phyloP scores from a whole-genome alignment of 495 filamentous ascomycete genomes.

The Neurospora sp. region DNA sequence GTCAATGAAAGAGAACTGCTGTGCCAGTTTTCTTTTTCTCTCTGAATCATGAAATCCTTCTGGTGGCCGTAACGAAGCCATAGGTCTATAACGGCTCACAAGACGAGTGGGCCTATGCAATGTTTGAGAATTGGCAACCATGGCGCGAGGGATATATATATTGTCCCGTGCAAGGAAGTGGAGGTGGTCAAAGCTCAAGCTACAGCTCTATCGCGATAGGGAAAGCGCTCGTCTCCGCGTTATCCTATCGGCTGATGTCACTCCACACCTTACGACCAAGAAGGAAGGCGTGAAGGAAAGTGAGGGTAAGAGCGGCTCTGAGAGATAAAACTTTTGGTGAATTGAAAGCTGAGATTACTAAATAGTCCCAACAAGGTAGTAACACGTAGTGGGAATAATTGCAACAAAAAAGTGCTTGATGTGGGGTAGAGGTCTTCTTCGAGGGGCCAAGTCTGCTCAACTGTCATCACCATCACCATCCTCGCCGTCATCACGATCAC shows the following conservation, averaged over 20 bases:
- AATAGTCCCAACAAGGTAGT: neutral
- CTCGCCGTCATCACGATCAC: conserved; percentile 7
- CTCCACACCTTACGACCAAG: neutral
- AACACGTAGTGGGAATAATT: neutral
- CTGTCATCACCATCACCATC: conserved; percentile 7
- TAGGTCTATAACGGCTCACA: neutral
- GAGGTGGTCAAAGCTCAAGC: neutral
- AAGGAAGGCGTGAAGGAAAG: neutral
- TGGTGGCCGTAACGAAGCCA: neutral
- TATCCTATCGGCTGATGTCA: neutral
- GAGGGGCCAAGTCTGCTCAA: conserved; percentile 17
- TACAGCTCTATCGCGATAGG: neutral
- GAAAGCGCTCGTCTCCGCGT: neutral
- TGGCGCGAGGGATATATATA: neutral
- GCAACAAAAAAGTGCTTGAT: conserved; percentile 9
- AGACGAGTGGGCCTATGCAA: neutral
- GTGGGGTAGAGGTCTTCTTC: conserved; percentile 20
- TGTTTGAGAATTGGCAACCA: neutral
- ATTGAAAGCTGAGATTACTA: neutral
- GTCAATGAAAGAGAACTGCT: neutral
- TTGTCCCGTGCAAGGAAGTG: neutral
- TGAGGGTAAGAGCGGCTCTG: neutral
- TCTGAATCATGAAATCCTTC: neutral
- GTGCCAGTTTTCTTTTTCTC: neutral
- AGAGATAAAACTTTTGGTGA: neutral